phyloP scores from a whole-genome alignment of 2,329 filamentous ascomycete species.

The Colletotrichum lupini region DNA sequence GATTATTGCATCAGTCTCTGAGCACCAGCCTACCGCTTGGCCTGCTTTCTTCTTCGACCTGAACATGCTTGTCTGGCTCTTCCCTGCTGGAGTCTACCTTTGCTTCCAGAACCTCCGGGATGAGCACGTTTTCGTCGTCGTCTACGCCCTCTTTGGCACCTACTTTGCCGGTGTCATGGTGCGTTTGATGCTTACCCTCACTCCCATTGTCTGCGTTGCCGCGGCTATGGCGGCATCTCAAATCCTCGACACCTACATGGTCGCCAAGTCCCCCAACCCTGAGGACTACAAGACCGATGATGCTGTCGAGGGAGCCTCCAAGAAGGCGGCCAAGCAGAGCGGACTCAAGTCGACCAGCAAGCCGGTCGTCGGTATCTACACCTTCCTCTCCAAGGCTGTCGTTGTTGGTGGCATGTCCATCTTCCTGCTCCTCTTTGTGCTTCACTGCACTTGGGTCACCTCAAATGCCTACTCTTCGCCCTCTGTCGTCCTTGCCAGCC shows the following conservation, averaged over 20 bases:
- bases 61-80: conserved; percentile 98
- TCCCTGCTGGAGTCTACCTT: conserved; percentile 97
- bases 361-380: conserved; percentile 87
- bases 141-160: conserved; percentile 95
- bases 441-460: conserved; percentile 99
- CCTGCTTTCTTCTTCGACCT: conserved; percentile 99
- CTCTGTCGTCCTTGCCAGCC: conserved; percentile 93
- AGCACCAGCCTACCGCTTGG: conserved; percentile 99
- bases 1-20: conserved; percentile 99
- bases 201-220: conserved; percentile 94
- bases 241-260: conserved; percentile 88
- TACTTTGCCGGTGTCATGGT: conserved; percentile 99
- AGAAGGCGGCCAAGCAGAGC: conserved; percentile 64
- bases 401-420: conserved; percentile 78
- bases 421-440: conserved; percentile 92
- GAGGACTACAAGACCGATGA: conserved; percentile 49
- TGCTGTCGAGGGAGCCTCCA: conserved; percentile 62
- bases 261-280: conserved; percentile 69
- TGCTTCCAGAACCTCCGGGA: conserved; percentile 95
- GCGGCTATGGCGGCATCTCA: conserved; percentile 89
- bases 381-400: conserved; percentile 79
- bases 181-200: conserved; percentile 96
- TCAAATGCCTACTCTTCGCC: conserved; percentile 99
- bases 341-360: conserved; percentile 77
- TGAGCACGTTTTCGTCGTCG: conserved; percentile 97